Evolutionary conservation across 495 filamentous ascomycete species (phyloP), one percentile per base, ranked within the genome.

Genomic region (Hypoxylon crocopeplum): DNA sequence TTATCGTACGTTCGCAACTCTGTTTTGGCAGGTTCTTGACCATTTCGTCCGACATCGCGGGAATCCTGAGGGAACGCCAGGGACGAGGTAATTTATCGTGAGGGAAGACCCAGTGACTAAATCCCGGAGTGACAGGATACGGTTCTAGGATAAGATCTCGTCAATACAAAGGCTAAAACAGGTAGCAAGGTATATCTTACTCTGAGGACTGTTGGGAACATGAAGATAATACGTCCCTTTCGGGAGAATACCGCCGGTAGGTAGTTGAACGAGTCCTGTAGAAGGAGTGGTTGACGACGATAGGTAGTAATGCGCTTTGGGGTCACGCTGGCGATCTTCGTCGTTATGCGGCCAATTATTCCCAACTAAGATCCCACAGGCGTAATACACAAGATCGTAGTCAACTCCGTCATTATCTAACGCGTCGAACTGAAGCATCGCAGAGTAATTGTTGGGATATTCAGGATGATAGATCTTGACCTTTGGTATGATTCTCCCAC

Each of bases 91-190:
- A 5, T 5, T 24, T n/a, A 12, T 10, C 36, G n/a, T 56, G 52
- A 2, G 52, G 52, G 7, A 56, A 56, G 5, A 22, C 22, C 52
- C 52, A 56, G 34, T 56, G 42, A 11, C 17, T 19, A 20, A 56
- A 56, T 1, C 7, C 24, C 17, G 52, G 52, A 6, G 34, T 56
- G 13, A 56, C 16, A 16, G 52, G 52, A n/a, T 48, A 56, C 15
- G 15, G 21, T 1, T 15, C 52, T 56, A 30, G n/a, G 2, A 21
- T 40, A 12, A 13, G 5, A 40, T 22, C 8, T 1, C 12, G 17
- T 17, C 2, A 39, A 16, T 39, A 5, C 36, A 36, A 44, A 2
- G 13, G 8, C 17, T n/a, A n/a, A n/a, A 49, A 1, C 2, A 46
- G 7, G 1, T 19, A 15, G 6, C 8, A 5, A 29, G 10, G 10